Conservation (phyloP, 345 rosid species). For the Anacardium occidentale region DNA sequence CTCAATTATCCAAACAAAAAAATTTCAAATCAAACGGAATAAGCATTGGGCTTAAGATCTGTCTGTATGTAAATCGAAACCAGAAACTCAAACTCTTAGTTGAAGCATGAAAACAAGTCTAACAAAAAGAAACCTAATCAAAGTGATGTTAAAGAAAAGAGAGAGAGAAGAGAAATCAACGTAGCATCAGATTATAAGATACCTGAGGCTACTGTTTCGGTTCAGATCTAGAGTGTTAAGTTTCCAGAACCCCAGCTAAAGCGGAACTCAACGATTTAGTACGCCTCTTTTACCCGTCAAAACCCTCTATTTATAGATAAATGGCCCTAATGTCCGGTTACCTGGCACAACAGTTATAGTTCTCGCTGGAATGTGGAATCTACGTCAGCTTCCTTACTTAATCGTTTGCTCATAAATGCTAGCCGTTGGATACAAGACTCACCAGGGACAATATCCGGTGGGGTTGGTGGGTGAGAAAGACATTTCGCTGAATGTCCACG, state of each 20-base stretch:
- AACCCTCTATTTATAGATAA: constrained; percentile 28
- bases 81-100: background rate
- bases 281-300: background rate
- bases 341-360: constrained; percentile 20
- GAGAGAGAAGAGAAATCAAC: background rate
- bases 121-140: background rate
- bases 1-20: constrained; percentile 1
- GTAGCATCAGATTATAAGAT: background rate
- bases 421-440: constrained; percentile 21
- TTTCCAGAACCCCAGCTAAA: constrained; percentile 15
- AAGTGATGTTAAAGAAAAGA: background rate
- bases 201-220: constrained; percentile 19
- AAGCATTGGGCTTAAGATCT: constrained; percentile 18
- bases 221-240: constrained; percentile 13
- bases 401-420: background rate
- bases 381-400: background rate
- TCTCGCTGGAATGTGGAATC: constrained; percentile 19
- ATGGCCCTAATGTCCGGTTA: constrained; percentile 12
- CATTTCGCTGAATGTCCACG: constrained; percentile 14
- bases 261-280: constrained; percentile 13
- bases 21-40: background rate
- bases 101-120: background rate
- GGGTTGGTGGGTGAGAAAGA: constrained; percentile 39
- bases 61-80: constrained; percentile 6
- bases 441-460: background rate